These are phyloP conservation scores for Wallacemonas sp. DNA, from an alignment of 208 protist species.

Conservation along the genomic window DNA sequence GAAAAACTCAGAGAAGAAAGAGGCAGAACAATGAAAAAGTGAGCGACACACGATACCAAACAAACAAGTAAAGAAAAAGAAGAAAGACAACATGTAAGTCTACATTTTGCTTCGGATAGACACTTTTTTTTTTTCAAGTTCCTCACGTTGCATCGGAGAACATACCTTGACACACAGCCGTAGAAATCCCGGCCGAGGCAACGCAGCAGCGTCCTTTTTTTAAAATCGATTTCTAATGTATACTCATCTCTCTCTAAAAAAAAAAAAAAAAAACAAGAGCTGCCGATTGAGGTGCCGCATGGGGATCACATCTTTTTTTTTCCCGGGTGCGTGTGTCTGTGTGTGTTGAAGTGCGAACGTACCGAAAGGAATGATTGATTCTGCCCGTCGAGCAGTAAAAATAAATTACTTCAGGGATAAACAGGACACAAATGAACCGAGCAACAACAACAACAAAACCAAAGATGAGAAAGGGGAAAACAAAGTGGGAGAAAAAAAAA, in stretches of 20 bases:
- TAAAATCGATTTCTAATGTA: too few species aligned
- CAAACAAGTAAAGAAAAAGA: constrained; percentile 3
- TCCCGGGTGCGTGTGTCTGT: constrained; percentile 1
- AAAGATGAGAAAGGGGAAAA: background rate
- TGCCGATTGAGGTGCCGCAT: too few species aligned
- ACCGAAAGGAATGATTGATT: too few species aligned
- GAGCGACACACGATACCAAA: constrained; percentile 11
- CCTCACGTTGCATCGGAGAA: background rate
- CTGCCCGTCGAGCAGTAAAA: too few species aligned
- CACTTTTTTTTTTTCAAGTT: constrained; percentile 8
- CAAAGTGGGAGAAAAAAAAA: background rate
- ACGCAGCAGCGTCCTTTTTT: too few species aligned
- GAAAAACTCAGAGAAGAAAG: constrained; percentile 16
- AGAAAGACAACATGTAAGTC: constrained; percentile 5
- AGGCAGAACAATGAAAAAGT: constrained; percentile 19
- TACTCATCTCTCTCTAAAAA: too few species aligned
- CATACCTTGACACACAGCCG: background rate
- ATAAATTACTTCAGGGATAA: too few species aligned
- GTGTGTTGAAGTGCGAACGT: constrained; percentile 1
- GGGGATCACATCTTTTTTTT: too few species aligned
- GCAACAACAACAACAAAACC: background rate
- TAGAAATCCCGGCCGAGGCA: too few species aligned
- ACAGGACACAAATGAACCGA: too few species aligned
- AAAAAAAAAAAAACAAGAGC: too few species aligned
- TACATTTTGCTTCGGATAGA: constrained; percentile 17